Conservation (phyloP, 345 rosid species). For the Bruguiera parviflora region DNA sequence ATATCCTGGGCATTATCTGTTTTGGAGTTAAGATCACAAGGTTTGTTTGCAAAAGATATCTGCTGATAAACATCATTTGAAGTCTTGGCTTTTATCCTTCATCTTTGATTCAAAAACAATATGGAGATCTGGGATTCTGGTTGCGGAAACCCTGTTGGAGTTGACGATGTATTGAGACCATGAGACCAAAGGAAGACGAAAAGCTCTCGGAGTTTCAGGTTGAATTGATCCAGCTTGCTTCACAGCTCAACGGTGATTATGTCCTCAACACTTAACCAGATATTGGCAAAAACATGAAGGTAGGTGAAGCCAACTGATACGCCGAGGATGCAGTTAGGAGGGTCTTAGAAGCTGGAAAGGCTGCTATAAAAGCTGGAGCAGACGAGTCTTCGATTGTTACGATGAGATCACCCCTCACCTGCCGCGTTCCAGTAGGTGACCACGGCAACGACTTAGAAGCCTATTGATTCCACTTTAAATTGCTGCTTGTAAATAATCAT, state of each 20-base stretch:
- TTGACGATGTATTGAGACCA: conserved; percentile 54
- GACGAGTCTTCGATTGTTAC: conserved; percentile 78
- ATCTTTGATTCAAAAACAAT: conserved; percentile 7
- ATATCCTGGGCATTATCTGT: background rate
- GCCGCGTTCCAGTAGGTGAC: conserved; percentile 31
- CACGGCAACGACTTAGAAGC: conserved; percentile 11
- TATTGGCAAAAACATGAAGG: conserved; percentile 82
- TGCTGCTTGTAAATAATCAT: conserved; percentile 7
- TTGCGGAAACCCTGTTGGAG: conserved; percentile 68
- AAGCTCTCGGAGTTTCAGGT: conserved; percentile 83
- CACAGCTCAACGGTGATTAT: conserved; percentile 88
- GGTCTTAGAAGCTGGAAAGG: conserved; percentile 85
- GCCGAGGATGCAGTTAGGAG: conserved; percentile 82
- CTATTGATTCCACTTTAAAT: conserved; percentile 10
- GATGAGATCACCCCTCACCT: conserved; percentile 85
- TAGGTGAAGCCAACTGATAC: conserved; percentile 70
- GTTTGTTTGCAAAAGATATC: background rate
- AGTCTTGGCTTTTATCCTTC: background rate
- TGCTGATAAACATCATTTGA: no score
- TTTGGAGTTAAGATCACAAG: background rate
- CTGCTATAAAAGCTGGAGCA: conserved; percentile 89
- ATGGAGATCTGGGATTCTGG: conserved; percentile 11
- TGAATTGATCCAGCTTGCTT: conserved; percentile 90
- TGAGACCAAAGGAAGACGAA: conserved; percentile 61
- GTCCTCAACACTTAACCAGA: conserved; percentile 73